Evolutionary conservation across 495 filamentous ascomycete species (phyloP), one percentile per base, ranked within the genome.

Genomic region (Umbilicaria muhlenbergii): DNA sequence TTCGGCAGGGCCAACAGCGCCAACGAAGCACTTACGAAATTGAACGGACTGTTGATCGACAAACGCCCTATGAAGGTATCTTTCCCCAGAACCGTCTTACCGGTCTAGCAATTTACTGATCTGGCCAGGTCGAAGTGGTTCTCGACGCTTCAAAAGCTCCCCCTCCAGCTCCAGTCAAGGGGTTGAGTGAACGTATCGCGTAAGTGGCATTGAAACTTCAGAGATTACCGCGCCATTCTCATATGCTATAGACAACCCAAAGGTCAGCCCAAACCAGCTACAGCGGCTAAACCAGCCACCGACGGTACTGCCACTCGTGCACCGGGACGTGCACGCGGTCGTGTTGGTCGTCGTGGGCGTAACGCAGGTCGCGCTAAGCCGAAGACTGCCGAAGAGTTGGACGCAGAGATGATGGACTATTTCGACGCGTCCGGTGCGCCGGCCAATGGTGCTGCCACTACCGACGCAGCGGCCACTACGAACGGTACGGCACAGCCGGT

Each of bases 321-420:
- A 43, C 66, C 67, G 51, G 37, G 24, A 19, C 65, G 68, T 49
- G 63, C 59, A 45, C 56, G 65, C 38, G 70, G 73, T 51, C 61
- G 65, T 46, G 64, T 61, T 41, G 51, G 43, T 34, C 61, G 69
- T 36, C 53, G 55, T 28, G 65, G 60, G 33, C 73, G 74, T 43
- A 74, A 64, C 51, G 59, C 67, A 47, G 58, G 57, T 43, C 83
- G 83, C 41, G 75, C 75, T 5, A 93, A 92, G 77, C 70, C 71
- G 43, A 94, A 93, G 77, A 87, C 84, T 11, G 74, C 77, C 3
- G 87, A 93, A 58, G 86, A 95, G 65, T 70, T 95, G 11, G 88
- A 95, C 58, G 83, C 82, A 7, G 88, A 95, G 53, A 94, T 95
- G 88, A 73, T 73, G 6, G 88, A 95, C 52, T 94, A 94, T 64